phyloP scores from a whole-genome alignment of 129 eudicot genomes.

The Oenanthe sinensis region DNA sequence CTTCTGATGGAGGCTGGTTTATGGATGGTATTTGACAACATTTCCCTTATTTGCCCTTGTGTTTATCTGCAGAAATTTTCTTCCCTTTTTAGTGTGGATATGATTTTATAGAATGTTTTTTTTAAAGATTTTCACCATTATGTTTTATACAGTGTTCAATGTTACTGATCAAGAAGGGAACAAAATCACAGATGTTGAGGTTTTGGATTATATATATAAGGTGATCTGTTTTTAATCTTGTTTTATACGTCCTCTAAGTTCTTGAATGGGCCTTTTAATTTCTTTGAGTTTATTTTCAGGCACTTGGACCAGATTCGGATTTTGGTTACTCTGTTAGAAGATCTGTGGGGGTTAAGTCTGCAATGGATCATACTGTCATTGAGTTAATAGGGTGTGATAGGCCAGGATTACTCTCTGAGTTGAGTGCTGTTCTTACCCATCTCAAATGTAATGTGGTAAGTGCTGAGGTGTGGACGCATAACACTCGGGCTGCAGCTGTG shows the following conservation, averaged over 20 bases:
- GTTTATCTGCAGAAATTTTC: neutral
- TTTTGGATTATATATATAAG: conserved; percentile 78
- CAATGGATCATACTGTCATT: conserved; percentile 69
- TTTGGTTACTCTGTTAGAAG: conserved; percentile 62
- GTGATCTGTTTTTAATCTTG: conserved; percentile 32
- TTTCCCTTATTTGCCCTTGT: neutral
- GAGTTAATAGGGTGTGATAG: conserved; percentile 89
- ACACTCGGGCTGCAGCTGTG: conserved; percentile 94
- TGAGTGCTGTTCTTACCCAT: conserved; percentile 87
- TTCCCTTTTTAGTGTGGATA: neutral
- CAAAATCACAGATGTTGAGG: conserved; percentile 71
- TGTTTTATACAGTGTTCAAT: conserved; percentile 53
- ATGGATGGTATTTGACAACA: conserved; percentile 68
- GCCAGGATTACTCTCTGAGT: conserved; percentile 87
- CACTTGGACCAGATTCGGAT: conserved; percentile 82
- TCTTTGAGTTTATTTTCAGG: conserved; percentile 31
- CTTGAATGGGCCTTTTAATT: conserved; percentile 4
- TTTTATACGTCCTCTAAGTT: neutral
- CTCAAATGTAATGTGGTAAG: conserved; percentile 89
- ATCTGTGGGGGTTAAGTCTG: conserved; percentile 63
- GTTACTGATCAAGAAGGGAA: conserved; percentile 95
- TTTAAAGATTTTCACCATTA: neutral
- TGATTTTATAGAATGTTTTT: neutral
- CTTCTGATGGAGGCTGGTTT: conserved; percentile 99
- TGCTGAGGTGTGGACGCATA: conserved; percentile 98